Conservation (phyloP, 108 stramenopile species). For the Thalassiosira profunda region DNA sequence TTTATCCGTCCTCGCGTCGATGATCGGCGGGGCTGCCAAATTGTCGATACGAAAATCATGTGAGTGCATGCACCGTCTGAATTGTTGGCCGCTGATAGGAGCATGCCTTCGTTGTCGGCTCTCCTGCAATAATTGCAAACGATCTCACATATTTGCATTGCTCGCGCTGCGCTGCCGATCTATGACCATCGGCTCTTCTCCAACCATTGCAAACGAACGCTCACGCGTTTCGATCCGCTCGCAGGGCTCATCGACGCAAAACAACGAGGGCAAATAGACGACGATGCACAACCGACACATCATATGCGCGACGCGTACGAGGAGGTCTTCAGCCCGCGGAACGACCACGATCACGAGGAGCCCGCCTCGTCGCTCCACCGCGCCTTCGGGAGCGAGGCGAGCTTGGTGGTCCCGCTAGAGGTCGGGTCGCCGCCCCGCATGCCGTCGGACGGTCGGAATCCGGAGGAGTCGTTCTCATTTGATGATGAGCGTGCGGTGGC, state of each 20-base stretch:
- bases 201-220: too few relatives aligned
- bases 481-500: too few relatives aligned
- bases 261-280: background rate
- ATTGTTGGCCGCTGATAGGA: background rate
- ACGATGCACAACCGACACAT: background rate
- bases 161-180: too few relatives aligned
- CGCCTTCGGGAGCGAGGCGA: background rate
- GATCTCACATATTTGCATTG: too few relatives aligned
- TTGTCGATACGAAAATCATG: slow-evolving; percentile 85
- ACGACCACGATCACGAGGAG: background rate
- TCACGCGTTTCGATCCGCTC: background rate
- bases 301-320: background rate
- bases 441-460: background rate
- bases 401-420: background rate
- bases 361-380: background rate
- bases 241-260: slow-evolving; percentile 30
- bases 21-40: slow-evolving; percentile 83
- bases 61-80: background rate
- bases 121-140: too few relatives aligned
- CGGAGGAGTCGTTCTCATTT: background rate
- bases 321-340: background rate
- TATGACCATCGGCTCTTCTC: too few relatives aligned
- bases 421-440: background rate
- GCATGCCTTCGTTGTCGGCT: too few relatives aligned
- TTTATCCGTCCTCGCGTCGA: slow-evolving; percentile 72